Conservation (phyloP, 176 grass and related monocot species). For the Musa acuminata region DNA sequence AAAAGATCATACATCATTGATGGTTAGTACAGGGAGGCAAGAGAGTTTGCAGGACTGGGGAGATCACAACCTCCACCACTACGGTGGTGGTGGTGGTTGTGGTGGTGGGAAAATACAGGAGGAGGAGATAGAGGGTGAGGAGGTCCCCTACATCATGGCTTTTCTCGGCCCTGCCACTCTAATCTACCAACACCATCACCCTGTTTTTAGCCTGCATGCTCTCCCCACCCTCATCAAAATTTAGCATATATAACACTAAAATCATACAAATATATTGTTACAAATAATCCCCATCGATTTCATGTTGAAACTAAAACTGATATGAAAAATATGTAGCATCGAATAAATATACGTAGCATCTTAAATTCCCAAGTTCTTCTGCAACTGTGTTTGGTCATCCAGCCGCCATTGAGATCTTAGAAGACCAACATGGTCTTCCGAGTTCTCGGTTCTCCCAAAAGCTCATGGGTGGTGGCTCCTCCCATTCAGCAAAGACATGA, state of each 20-base stretch:
- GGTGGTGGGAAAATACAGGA: background rate
- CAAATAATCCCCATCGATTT: conserved; percentile 10
- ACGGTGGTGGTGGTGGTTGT: conserved; percentile 12
- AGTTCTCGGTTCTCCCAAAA: background rate
- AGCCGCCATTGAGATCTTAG: background rate
- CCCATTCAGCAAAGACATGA: background rate
- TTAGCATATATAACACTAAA: no score
- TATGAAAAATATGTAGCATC: no score
- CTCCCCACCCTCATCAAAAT: conserved; percentile 1
- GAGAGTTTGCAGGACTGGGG: conserved; percentile 57
- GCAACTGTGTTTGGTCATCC: background rate
- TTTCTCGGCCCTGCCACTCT: conserved; percentile 61
- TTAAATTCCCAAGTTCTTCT: background rate
- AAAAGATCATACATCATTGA: background rate
- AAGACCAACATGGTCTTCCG: background rate
- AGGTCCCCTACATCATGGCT: conserved; percentile 99
- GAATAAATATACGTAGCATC: no score
- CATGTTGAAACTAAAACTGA: background rate
- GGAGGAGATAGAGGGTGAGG: conserved; percentile 80
- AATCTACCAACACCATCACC: conserved; percentile 89
- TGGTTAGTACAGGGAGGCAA: conserved; percentile 72
- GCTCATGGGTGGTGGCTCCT: background rate
- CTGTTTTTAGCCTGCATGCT: conserved; percentile 49
- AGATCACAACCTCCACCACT: conserved; percentile 27
- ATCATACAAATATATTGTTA: no score